Evolutionary conservation across 2,329 filamentous ascomycete genomes (phyloP), one percentile per base, ranked within the genome.

Genomic region (Trichophyton simii): DNA sequence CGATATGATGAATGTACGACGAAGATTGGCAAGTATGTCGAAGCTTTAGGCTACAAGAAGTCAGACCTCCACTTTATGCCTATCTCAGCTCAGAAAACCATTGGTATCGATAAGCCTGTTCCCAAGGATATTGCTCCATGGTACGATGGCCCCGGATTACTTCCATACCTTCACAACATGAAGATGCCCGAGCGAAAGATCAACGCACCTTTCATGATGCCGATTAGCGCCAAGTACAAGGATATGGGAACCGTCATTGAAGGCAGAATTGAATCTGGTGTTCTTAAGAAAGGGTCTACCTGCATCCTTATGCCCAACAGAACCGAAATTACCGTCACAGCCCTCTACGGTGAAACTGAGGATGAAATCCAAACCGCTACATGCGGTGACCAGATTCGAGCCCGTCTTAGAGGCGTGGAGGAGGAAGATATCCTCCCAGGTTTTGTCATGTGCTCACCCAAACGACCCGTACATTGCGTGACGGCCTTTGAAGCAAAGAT

Each of bases 201-300:
- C 69, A 96, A 96, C 69, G 94, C 94, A 1, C 92, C 94, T 8
- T 97, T 99, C 82, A 97, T 99, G 94, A 96, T 99, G 91, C 89
- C 94, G 7, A 82, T 99, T 66, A 89, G 88, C 65, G 90, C 89
- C 76, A 99, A 99, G 78, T 99, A 97, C 80, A 85, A 88, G 69
- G 95, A 99, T 73, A 87, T 99, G 82, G 94, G 94, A 69, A 99
- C 94, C 64, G 91, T 99, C 83, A 84, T 96, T 48, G 95, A 99
- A 78, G 94, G 94, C 67, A 96, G 96, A 81, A 88, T 99, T 66
- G 94, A 99, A 76, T 88, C 91, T 18, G 92, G 91, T 73, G 88
- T 96, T 55, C 81, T 95, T 74, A 94, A 94, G 80, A 97, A 97
- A 82, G 87, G 87, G 64, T 86, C 87, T 77, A 85, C 77, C 64